Percentiles rank a stretch among this genome's conserved stretches.
phyloP scores from a whole-genome alignment of 78 protist genomes.

The Speleostelium caveatum region DNA sequence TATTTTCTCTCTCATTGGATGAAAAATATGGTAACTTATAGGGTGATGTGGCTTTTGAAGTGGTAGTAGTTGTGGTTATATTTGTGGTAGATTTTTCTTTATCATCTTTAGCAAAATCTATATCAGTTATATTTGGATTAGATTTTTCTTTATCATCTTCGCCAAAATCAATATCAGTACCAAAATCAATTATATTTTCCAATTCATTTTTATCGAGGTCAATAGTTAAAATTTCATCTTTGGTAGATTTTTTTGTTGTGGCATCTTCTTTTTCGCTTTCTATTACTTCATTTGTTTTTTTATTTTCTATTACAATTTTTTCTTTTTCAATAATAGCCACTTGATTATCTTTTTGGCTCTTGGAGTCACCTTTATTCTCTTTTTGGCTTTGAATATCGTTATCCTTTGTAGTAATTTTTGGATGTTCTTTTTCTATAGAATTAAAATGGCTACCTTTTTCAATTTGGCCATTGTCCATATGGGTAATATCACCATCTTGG shows the following conservation, averaged over 20 bases:
- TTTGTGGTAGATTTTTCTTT: neutral
- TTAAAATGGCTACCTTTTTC: neutral
- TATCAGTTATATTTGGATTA: neutral
- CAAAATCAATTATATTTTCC: neutral
- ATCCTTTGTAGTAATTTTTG: too few species aligned
- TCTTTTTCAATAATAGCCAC: too few species aligned
- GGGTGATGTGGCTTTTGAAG: neutral
- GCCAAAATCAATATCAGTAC: neutral
- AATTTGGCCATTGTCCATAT: neutral
- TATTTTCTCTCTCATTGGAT: conserved; percentile 16
- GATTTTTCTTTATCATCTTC: neutral
- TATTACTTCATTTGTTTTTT: too few species aligned
- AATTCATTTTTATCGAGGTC: neutral
- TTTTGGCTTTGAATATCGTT: too few species aligned
- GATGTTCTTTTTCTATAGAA: too few species aligned
- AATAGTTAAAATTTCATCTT: neutral
- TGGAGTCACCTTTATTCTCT: too few species aligned
- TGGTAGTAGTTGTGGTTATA: neutral
- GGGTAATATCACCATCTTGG: neutral
- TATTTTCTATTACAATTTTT: too few species aligned
- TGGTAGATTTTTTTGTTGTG: too few species aligned
- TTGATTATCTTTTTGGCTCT: too few species aligned
- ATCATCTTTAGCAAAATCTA: neutral
- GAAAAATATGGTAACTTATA: conserved; percentile 18
- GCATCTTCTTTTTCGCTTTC: too few species aligned